Conservation (phyloP, 176 grass and related monocot genomes). For the Oryza brachyantha region DNA sequence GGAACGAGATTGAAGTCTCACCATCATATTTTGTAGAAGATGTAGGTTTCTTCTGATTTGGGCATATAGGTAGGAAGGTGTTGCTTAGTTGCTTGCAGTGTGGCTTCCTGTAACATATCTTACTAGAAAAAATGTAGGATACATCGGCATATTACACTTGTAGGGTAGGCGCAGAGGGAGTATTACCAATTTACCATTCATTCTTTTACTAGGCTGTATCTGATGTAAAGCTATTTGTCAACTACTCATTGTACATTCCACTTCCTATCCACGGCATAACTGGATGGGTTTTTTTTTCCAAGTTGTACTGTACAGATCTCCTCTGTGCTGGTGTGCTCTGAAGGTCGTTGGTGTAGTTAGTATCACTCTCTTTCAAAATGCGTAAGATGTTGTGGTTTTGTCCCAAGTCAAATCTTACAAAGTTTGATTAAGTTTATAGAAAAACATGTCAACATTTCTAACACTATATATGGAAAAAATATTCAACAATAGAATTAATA, state of each 20-base stretch:
- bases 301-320: background rate
- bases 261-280: background rate
- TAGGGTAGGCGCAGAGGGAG: conserved; percentile 25
- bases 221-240: conserved; percentile 38
- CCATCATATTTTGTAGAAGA: conserved; percentile 7
- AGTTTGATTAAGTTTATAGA: no score
- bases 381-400: no score
- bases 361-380: no score
- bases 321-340: background rate
- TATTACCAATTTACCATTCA: no score
- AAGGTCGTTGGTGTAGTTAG: background rate
- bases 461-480: no score
- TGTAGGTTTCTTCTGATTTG: conserved; percentile 21
- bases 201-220: conserved; percentile 25
- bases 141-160: conserved; percentile 13
- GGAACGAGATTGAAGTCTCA: conserved; percentile 9
- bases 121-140: conserved; percentile 31
- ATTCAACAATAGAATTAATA: no score
- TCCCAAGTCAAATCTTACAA: no score
- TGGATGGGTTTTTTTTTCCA: background rate
- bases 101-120: conserved; percentile 36
- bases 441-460: no score
- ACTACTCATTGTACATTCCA: background rate
- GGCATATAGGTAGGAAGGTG: conserved; percentile 19
- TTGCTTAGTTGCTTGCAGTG: conserved; percentile 10